Conservation (phyloP, 2,329 filamentous ascomycete species). For the Penicillium occitanis region DNA sequence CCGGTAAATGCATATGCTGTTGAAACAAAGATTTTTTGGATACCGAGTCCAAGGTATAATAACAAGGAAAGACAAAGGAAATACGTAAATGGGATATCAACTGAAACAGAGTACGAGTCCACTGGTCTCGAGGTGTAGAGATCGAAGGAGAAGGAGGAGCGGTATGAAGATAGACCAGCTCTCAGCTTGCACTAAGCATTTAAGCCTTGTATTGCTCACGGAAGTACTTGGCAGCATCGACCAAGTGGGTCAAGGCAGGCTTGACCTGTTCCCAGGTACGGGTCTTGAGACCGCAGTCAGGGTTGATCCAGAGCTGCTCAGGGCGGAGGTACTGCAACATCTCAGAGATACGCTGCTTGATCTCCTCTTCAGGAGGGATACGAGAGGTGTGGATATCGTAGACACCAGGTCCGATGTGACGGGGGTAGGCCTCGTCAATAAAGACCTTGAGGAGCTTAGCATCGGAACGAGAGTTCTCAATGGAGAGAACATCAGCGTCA, state of each 20-base stretch:
- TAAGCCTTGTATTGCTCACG: slow-evolving; percentile 72
- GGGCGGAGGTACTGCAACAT: slow-evolving; percentile 97
- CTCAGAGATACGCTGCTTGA: slow-evolving; percentile 95
- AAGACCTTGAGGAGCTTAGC: slow-evolving; percentile 99
- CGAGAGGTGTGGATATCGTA: slow-evolving; percentile 99
- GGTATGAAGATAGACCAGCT: background rate
- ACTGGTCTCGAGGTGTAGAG: slow-evolving; percentile 5
- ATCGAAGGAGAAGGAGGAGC: slow-evolving; percentile 23
- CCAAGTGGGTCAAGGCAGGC: slow-evolving; percentile 93
- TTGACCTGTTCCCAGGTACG: slow-evolving; percentile 99
- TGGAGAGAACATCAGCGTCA: slow-evolving; percentile 96
- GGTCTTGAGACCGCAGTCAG: slow-evolving; percentile 99
- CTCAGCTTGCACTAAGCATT: slow-evolving; percentile 43
- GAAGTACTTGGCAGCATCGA: slow-evolving; percentile 96
- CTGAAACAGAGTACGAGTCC: slow-evolving; percentile 2
- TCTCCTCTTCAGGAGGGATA: slow-evolving; percentile 95
- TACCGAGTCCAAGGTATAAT: slow-evolving; percentile 6
- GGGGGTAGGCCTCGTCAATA: slow-evolving; percentile 93
- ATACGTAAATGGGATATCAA: slow-evolving; percentile 20
- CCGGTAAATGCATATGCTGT: slow-evolving; percentile 22
- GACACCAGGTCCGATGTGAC: slow-evolving; percentile 98
- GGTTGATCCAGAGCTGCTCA: slow-evolving; percentile 99
- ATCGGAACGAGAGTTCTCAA: slow-evolving; percentile 99
- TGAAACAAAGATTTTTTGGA: slow-evolving; percentile 20
- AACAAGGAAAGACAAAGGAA: slow-evolving; percentile 20